These are phyloP conservation scores for Debaryomyces nepalensis DNA, from an alignment of 1,139 yeast genomes.

Conservation along the genomic window DNA sequence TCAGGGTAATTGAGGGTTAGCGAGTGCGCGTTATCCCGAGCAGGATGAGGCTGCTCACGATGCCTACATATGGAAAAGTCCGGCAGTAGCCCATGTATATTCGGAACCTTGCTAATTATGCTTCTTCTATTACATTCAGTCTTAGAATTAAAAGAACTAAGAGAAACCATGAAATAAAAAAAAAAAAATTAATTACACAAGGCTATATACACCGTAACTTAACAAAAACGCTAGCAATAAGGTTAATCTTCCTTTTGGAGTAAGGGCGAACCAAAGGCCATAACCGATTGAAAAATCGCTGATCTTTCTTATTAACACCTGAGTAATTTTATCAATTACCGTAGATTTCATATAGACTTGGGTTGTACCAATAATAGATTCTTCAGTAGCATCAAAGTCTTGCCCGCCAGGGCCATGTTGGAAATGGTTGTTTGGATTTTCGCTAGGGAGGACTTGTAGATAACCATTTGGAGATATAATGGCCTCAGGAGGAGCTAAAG, in stretches of 20 bases:
- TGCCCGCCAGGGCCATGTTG: slow-evolving; percentile 18
- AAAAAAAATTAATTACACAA: background rate
- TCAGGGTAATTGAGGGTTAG: slow-evolving; percentile 9
- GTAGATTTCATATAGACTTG: slow-evolving; percentile 51
- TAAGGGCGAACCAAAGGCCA: slow-evolving; percentile 43
- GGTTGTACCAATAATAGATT: slow-evolving; percentile 46
- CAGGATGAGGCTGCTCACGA: too few relatives aligned
- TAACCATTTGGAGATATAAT: slow-evolving; percentile 48
- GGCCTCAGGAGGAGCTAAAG: slow-evolving; percentile 46
- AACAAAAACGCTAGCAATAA: slow-evolving; percentile 18
- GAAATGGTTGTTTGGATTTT: slow-evolving; percentile 26
- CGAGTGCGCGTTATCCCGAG: slow-evolving; percentile 3
- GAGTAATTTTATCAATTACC: slow-evolving; percentile 36
- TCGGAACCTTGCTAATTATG: too few relatives aligned
- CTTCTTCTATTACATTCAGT: too few relatives aligned
- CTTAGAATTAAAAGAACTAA: too few relatives aligned
- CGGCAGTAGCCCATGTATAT: too few relatives aligned
- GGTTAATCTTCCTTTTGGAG: slow-evolving; percentile 43
- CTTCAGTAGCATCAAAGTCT: slow-evolving; percentile 20
- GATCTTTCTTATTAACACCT: slow-evolving; percentile 32
- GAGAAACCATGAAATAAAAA: background rate
- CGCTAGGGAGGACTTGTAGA: slow-evolving; percentile 40
- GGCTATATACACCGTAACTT: slow-evolving; percentile 13
- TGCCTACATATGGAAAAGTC: background rate
- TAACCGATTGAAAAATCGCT: slow-evolving; percentile 45